These are phyloP conservation scores for Citrullus colocynthis DNA, from an alignment of 306 rosid genomes.

Conservation along the genomic window DNA sequence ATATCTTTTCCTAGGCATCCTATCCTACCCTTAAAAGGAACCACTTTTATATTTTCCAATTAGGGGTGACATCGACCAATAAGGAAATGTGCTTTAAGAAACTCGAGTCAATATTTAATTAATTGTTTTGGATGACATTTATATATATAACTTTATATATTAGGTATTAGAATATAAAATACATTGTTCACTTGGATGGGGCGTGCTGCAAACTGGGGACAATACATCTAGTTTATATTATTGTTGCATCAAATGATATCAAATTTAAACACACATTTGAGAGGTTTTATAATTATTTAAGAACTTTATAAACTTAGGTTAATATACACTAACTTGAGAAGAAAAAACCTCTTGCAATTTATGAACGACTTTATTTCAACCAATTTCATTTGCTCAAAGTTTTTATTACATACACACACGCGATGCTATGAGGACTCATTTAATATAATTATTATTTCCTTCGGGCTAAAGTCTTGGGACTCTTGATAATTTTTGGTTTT, in stretches of 20 bases:
- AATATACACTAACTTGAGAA: not conserved
- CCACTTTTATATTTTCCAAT: not conserved
- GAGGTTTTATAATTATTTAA: not conserved
- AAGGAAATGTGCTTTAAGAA: not conserved
- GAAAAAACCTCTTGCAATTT: too few species aligned
- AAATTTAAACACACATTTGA: not conserved
- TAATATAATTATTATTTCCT: not conserved
- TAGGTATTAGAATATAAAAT: not conserved
- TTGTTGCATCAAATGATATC: not conserved
- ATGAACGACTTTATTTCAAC: too few species aligned
- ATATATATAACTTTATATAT: too few species aligned
- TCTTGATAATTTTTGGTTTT: not conserved
- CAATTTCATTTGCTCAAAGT: too few species aligned
- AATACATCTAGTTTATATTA: not conserved
- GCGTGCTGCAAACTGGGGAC: conserved; percentile 1
- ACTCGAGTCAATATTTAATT: not conserved
- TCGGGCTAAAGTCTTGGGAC: too few species aligned
- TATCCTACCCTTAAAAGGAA: not conserved
- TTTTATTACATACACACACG: not conserved
- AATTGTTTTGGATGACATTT: too few species aligned
- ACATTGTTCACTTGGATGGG: not conserved
- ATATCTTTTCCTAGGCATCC: not conserved
- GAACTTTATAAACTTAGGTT: not conserved
- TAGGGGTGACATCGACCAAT: not conserved
- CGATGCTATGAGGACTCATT: not conserved